These are phyloP conservation scores for Blyttiomyces sp. DNA, from an alignment of 371 early-diverging fungal genomes.

Conservation along the genomic window DNA sequence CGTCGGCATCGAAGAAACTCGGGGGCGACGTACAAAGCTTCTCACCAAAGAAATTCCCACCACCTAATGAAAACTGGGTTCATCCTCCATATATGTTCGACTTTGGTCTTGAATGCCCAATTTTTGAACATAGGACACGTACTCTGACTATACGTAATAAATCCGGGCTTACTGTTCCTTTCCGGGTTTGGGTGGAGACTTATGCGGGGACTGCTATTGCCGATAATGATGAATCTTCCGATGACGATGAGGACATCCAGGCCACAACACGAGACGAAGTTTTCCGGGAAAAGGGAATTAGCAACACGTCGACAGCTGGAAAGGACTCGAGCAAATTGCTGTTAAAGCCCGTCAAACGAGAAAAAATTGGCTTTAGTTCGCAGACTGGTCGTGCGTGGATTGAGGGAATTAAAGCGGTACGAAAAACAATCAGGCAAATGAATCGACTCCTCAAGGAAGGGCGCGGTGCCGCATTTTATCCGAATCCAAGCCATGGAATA, in stretches of 20 bases:
- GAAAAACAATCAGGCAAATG: constrained; percentile 33
- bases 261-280: neutral
- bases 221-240: constrained; percentile 3
- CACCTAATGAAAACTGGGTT: too few species aligned
- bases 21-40: too few species aligned
- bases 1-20: too few species aligned
- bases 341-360: constrained; percentile 20
- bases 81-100: too few species aligned
- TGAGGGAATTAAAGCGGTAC: constrained; percentile 33
- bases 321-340: constrained; percentile 2
- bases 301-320: neutral
- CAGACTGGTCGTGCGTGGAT: constrained; percentile 39
- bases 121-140: constrained; percentile 33
- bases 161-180: constrained; percentile 33
- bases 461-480: constrained; percentile 46
- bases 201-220: constrained; percentile 25
- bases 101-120: constrained; percentile 40
- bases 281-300: too few species aligned
- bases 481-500: constrained; percentile 30
- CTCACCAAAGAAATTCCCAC: too few species aligned
- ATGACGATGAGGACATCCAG: constrained; percentile 2
- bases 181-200: constrained; percentile 33
- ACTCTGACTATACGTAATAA: constrained; percentile 34
- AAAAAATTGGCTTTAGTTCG: constrained; percentile 42
- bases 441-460: constrained; percentile 38